Evolutionary conservation across 1,139 yeast species (phyloP), one percentile per base, ranked within the genome.

Genomic region (Pichia norvegensis): DNA sequence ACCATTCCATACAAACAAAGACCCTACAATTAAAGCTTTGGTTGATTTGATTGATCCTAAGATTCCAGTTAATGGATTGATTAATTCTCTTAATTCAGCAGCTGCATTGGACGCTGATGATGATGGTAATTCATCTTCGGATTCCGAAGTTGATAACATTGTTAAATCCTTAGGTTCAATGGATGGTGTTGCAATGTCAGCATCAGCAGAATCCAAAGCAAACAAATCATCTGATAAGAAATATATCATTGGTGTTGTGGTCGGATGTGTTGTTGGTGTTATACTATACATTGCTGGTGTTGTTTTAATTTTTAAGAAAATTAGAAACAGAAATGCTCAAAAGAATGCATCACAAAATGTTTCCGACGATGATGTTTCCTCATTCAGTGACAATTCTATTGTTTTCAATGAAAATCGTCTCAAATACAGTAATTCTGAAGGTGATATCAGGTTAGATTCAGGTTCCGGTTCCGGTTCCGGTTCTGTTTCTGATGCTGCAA

Each of bases 241-340:
- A 22, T 70, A 69, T 48, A 68, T 79, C 39, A 74, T 79, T 19
- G 85, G 83, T 33, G 68, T 81, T 31, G 72, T 82, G 25, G 67
- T 81, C 42, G 88, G 88, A 47, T 77, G 85, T n/a, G 77, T 81
- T 22, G 74, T 76, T 25, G 92, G 90, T 46, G 76, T 81, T 47
- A 67, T 73, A 7, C 61, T 74, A 23, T 82, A 81, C 62, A 67
- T 81, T 61, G 67, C 76, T 1, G 66, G 77, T 38, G 72, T 82
- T 72, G 55, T 67, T 23, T 56, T 65, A 23, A 60, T 61, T 43
- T 66, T 66, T 53, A 64, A 66, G 46, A 56, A 58, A 61, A 36
- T 36, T 6, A 67, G 66, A 55, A 64, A 44, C 16, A 42, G 36
- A 17, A 44, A 41, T n/a, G 21, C 47, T 20, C 38, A 43, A 14